These are phyloP conservation scores for Phytophthora melonis DNA, from an alignment of 352 stramenopile species.

Conservation along the genomic window DNA sequence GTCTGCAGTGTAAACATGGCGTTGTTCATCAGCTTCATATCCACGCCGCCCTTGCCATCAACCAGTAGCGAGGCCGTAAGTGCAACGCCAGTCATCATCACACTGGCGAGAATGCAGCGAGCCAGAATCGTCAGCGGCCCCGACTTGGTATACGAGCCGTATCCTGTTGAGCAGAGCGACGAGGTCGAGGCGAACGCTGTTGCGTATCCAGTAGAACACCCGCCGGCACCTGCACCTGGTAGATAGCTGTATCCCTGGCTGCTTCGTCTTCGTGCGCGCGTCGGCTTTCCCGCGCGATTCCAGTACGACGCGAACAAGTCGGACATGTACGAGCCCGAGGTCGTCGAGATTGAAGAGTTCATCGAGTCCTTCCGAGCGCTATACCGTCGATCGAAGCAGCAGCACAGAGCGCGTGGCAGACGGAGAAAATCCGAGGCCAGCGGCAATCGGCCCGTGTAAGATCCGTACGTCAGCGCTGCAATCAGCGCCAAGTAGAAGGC, in stretches of 20 bases:
- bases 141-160: slow-evolving; percentile 41
- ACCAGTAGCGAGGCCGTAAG: slow-evolving; percentile 60
- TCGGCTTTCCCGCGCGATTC: slow-evolving; percentile 35
- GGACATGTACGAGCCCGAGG: slow-evolving; percentile 35
- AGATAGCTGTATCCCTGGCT: slow-evolving; percentile 29
- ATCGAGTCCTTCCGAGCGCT: slow-evolving; percentile 65
- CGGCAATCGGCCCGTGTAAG: slow-evolving; percentile 60
- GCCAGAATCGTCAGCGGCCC: slow-evolving; percentile 37
- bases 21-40: slow-evolving; percentile 83
- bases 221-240: slow-evolving; percentile 25
- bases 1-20: slow-evolving; percentile 69
- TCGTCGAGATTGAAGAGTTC: slow-evolving; percentile 18
- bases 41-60: slow-evolving; percentile 52
- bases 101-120: slow-evolving; percentile 43
- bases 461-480: slow-evolving; percentile 59
- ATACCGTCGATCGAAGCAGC: slow-evolving; percentile 39
- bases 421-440: slow-evolving; percentile 62
- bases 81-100: slow-evolving; percentile 42
- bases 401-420: slow-evolving; percentile 45
- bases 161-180: slow-evolving; percentile 30
- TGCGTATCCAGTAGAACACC: slow-evolving; percentile 33
- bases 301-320: slow-evolving; percentile 62
- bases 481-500: slow-evolving; percentile 58
- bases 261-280: slow-evolving; percentile 34
- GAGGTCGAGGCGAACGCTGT: slow-evolving; percentile 33